Conservation (phyloP, 768 basidiomycete genomes). For the Mycena venus region DNA sequence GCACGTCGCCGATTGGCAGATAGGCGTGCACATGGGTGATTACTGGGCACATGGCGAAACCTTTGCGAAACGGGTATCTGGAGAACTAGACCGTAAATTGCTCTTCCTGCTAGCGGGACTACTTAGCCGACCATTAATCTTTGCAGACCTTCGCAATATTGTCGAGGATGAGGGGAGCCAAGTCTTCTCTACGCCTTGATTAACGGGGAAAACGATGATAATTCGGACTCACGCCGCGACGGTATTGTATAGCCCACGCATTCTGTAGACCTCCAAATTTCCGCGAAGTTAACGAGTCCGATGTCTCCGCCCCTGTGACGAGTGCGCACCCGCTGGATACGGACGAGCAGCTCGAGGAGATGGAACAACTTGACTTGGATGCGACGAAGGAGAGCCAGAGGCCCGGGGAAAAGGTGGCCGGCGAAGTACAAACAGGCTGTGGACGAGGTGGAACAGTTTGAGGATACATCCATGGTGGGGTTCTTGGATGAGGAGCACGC, state of each 20-base stretch:
- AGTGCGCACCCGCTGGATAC: conserved; percentile 48
- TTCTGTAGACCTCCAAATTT: neutral
- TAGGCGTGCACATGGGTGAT: neutral
- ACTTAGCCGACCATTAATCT: too few species aligned
- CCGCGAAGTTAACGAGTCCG: neutral
- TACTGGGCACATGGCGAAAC: neutral
- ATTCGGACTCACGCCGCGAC: neutral
- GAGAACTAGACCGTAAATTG: conserved; percentile 2
- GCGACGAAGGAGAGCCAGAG: conserved; percentile 45
- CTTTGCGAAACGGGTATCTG: neutral
- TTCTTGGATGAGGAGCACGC: conserved; percentile 57
- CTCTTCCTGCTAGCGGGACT: too few species aligned
- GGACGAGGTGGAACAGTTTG: conserved; percentile 65
- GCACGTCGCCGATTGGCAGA: neutral
- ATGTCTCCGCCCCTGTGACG: conserved; percentile 51
- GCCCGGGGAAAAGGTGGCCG: conserved; percentile 62
- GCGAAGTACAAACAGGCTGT: conserved; percentile 57
- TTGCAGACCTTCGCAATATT: too few species aligned
- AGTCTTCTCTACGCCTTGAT: too few species aligned
- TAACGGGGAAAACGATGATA: too few species aligned
- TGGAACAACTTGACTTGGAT: conserved; percentile 20
- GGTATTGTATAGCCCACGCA: neutral
- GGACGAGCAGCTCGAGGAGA: conserved; percentile 45
- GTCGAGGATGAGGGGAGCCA: too few species aligned
- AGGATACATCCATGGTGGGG: conserved; percentile 59